These are phyloP conservation scores for Solanum piurae DNA, from an alignment of 257 asterid genomes.

Conservation along the genomic window DNA sequence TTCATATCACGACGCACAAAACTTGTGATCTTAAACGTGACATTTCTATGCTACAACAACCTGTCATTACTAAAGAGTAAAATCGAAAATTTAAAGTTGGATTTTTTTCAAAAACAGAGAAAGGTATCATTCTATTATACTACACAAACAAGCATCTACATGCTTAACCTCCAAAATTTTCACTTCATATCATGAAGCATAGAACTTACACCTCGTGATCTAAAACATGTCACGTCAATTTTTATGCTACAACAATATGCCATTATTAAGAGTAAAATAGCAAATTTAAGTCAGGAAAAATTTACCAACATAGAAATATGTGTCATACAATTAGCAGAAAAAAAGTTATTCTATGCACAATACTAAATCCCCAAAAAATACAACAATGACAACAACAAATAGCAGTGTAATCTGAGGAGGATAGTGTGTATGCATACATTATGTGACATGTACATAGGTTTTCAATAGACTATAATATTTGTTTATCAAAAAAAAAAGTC, in stretches of 20 bases:
- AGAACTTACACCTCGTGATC: neutral
- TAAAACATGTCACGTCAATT: neutral
- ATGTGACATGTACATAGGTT: accelerated
- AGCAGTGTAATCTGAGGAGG: accelerated
- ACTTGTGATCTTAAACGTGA: neutral
- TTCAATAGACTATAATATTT: neutral
- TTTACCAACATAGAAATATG: neutral
- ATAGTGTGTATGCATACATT: accelerated
- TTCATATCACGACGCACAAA: neutral
- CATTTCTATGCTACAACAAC: neutral
- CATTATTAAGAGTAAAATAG: neutral
- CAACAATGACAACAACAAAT: too few species aligned
- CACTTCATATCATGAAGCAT: neutral
- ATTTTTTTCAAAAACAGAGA: neutral
- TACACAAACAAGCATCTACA: neutral
- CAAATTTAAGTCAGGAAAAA: neutral
- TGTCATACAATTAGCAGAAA: too few species aligned
- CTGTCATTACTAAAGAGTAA: neutral
- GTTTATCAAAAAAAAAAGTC: neutral
- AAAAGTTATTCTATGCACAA: too few species aligned
- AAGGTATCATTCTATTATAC: neutral
- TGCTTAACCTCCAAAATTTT: neutral
- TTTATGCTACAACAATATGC: neutral
- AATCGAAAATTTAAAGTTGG: neutral
- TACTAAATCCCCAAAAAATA: too few species aligned